A percentile compares a stretch with the other conserved stretches of the same genome.
Conservation (phyloP, 805 yeast genomes). For the Metschnikowia anglica region DNA sequence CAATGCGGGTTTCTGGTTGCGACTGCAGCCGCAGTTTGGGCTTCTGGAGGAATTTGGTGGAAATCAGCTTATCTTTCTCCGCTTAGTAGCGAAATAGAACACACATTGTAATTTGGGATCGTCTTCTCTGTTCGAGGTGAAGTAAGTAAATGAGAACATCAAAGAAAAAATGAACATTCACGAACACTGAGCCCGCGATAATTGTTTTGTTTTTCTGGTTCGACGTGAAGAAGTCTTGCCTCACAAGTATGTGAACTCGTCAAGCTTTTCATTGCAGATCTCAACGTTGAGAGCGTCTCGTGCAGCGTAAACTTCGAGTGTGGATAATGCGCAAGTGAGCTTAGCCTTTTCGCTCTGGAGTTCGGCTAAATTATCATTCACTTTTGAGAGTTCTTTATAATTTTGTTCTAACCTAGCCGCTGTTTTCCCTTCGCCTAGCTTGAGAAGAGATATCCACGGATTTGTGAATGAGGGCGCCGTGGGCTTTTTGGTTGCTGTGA, state of each 20-base stretch:
- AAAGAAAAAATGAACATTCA: no score
- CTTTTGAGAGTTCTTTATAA: slow-evolving; percentile 25
- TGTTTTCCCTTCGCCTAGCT: slow-evolving; percentile 27
- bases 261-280: slow-evolving; percentile 48
- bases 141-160: no score
- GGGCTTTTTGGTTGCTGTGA: neutral
- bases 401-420: slow-evolving; percentile 27
- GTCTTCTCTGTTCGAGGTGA: no score
- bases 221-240: neutral
- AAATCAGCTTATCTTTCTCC: no score
- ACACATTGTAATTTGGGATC: no score
- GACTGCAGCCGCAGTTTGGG: neutral
- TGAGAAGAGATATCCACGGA: slow-evolving; percentile 37
- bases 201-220: neutral
- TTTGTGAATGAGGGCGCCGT: slow-evolving; percentile 9
- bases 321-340: slow-evolving; percentile 18
- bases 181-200: neutral
- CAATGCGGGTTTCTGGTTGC: neutral
- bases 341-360: slow-evolving; percentile 27
- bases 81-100: no score
- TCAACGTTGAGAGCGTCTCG: slow-evolving; percentile 38
- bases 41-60: neutral
- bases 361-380: slow-evolving; percentile 27
- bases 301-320: slow-evolving; percentile 23
- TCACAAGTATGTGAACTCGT: slow-evolving; percentile 45